phyloP scores from a whole-genome alignment of 805 yeast genomes.

The Tetrapisispora fleetii region DNA sequence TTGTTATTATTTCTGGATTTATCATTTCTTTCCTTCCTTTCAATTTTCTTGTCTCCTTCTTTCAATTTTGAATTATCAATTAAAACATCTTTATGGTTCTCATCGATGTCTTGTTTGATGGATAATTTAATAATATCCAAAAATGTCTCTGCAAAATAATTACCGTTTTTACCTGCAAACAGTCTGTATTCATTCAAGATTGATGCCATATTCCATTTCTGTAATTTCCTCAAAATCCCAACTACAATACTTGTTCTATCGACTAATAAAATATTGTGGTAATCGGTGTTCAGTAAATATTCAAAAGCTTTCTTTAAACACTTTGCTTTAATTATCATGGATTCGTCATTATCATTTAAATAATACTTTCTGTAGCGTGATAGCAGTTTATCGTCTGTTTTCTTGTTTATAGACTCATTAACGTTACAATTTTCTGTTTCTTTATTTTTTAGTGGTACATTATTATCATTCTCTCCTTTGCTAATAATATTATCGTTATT shows the following conservation, averaged over 20 bases:
- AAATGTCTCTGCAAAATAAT: conserved; percentile 73
- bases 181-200: conserved; percentile 77
- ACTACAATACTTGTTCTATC: conserved; percentile 74
- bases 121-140: conserved; percentile 55
- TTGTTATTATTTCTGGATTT: not conserved
- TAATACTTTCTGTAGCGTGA: conserved; percentile 6
- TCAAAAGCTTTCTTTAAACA: conserved; percentile 59
- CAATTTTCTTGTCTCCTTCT: not conserved
- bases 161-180: conserved; percentile 61
- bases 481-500: not conserved
- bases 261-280: conserved; percentile 62
- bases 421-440: not conserved
- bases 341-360: conserved; percentile 39
- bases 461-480: not conserved
- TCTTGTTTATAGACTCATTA: not conserved
- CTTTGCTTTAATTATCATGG: conserved; percentile 68
- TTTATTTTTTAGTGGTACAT: not conserved
- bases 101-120: conserved; percentile 22
- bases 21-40: not conserved
- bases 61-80: not conserved
- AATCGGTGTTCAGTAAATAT: conserved; percentile 46
- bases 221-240: conserved; percentile 72
- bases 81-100: not conserved
- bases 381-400: not conserved
- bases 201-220: conserved; percentile 82